phyloP scores from a whole-genome alignment of 2,329 filamentous ascomycete genomes.

The Ceratocystis papillata region DNA sequence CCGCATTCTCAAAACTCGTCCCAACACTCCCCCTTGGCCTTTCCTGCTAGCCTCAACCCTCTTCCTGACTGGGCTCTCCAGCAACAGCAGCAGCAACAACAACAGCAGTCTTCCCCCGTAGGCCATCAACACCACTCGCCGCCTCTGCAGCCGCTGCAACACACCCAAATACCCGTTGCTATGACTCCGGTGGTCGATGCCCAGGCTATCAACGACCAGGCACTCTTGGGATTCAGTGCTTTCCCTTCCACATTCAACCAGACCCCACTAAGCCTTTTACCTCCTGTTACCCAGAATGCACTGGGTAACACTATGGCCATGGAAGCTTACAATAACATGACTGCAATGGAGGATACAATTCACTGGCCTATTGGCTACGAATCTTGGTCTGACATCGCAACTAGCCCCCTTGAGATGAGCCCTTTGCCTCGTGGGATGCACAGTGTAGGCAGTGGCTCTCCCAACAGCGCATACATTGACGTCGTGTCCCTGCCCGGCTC shows the following conservation, averaged over 20 bases:
- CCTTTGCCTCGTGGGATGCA: slow-evolving; percentile 32
- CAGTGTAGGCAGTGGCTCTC: slow-evolving; percentile 38
- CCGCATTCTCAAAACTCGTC: slow-evolving; percentile 39
- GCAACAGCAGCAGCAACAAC: slow-evolving; percentile 35
- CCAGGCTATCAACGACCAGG: slow-evolving; percentile 47
- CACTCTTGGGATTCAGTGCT: slow-evolving; percentile 45
- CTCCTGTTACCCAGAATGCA: slow-evolving; percentile 50
- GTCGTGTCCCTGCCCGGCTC: slow-evolving; percentile 71
- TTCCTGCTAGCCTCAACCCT: slow-evolving; percentile 36
- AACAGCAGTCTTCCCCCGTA: slow-evolving; percentile 38
- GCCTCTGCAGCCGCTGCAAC: slow-evolving; percentile 31
- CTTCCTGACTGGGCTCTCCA: slow-evolving; percentile 51
- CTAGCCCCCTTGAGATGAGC: slow-evolving; percentile 48
- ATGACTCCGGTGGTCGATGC: slow-evolving; percentile 20
- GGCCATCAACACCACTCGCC: slow-evolving; percentile 34
- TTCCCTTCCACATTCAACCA: slow-evolving; percentile 44
- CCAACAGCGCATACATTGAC: slow-evolving; percentile 57
- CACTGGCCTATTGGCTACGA: slow-evolving; percentile 56
- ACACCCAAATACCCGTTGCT: slow-evolving; percentile 34
- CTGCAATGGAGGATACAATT: slow-evolving; percentile 47
- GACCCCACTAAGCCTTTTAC: slow-evolving; percentile 50
- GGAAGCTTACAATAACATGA: slow-evolving; percentile 54
- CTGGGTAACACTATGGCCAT: slow-evolving; percentile 47
- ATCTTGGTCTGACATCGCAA: slow-evolving; percentile 66
- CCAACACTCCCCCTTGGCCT: slow-evolving; percentile 43